Evolutionary conservation across 768 basidiomycete genomes (phyloP).

Genomic region (Naganishia antarctica): DNA sequence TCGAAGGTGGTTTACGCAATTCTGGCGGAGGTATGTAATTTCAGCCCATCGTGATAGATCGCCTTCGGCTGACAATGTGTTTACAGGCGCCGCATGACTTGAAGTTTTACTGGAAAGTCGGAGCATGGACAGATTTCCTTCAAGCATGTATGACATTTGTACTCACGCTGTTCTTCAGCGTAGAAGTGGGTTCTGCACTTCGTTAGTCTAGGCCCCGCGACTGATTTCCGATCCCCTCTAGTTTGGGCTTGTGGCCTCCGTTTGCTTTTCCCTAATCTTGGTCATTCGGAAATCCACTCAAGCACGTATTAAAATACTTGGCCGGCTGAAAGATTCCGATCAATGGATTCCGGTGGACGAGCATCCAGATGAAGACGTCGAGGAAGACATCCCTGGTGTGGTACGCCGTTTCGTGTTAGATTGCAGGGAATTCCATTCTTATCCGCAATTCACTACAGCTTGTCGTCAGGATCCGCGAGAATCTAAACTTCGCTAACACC

Average conservation of each 20-base stretch:
- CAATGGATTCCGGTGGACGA: constrained; percentile 87
- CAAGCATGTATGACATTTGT: constrained; percentile 85
- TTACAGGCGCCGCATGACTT: constrained; percentile 69
- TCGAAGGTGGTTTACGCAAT: constrained; percentile 69
- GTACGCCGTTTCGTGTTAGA: constrained; percentile 26
- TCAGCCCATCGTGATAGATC: neutral
- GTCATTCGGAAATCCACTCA: constrained; percentile 85
- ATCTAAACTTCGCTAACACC: constrained; percentile 91
- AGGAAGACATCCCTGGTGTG: constrained; percentile 52
- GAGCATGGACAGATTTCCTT: constrained; percentile 84
- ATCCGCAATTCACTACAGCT: constrained; percentile 47
- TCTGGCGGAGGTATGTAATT: constrained; percentile 59
- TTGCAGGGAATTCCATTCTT: neutral
- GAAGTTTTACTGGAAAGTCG: constrained; percentile 75
- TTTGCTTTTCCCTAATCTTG: constrained; percentile 79
- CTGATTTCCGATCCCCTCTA: constrained; percentile 24
- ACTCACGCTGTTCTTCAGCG: constrained; percentile 79
- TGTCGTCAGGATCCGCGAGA: constrained; percentile 84
- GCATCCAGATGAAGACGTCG: constrained; percentile 67
- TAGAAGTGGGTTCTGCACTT: constrained; percentile 56
- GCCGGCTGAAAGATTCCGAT: constrained; percentile 79
- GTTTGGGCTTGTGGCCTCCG: constrained; percentile 80
- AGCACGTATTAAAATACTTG: constrained; percentile 85
- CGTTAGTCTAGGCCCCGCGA: neutral
- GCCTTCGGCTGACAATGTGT: neutral